Base-by-base conservation (phyloP, 2,329 filamentous ascomycete genomes). In the Paraconiothyrium sp. region DNA sequence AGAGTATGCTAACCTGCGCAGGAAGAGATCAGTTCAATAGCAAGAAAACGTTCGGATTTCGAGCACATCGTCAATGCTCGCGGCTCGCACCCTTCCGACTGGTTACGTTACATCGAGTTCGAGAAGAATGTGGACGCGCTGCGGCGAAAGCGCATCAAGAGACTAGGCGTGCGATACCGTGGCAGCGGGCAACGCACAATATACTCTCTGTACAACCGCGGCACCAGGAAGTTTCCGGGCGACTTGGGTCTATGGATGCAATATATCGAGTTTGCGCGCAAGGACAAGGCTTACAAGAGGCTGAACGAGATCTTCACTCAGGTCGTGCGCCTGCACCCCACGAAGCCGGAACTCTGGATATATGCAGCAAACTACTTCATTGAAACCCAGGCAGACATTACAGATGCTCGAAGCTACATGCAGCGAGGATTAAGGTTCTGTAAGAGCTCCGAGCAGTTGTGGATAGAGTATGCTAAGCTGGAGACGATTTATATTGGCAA, bases 401-500 rank as follows among this genome's bases (percentile, higher is more conserved):
- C 89, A 27, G 89, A 90, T 48, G 93, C 94, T 2, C 83, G 95
- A 63, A 90, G 88, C 51, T 92, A 95, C 84, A 85, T 99, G 93
- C 87, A 96, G 84, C 86, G 94, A 64, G 95, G 94, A 0, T 86
- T 97, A 73, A 85, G 95, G 46, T 98, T 99, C 79, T 97, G 94
- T 81, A 92, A 90, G 55, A 87, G 83, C 52, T 90, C 91, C 50
- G 88, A 84, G 65, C 83, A 84, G 20, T 78, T 99, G 55, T 99
- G 94, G 93, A 76, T 97, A 37, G 92, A 97, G 80, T 98, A 97
- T 76, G 91, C 92, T 9, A 90, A 92, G 74, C 85, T 94, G 73
- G 95, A 99, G 83, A 93, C 97, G 88, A 90, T 95, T 65, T 98
- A 97, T 84, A 84, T 98, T 59, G 88, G 87, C 55, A 93, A 92